These are phyloP conservation scores for Suillus subluteus DNA, from an alignment of 768 basidiomycete species.

Conservation along the genomic window DNA sequence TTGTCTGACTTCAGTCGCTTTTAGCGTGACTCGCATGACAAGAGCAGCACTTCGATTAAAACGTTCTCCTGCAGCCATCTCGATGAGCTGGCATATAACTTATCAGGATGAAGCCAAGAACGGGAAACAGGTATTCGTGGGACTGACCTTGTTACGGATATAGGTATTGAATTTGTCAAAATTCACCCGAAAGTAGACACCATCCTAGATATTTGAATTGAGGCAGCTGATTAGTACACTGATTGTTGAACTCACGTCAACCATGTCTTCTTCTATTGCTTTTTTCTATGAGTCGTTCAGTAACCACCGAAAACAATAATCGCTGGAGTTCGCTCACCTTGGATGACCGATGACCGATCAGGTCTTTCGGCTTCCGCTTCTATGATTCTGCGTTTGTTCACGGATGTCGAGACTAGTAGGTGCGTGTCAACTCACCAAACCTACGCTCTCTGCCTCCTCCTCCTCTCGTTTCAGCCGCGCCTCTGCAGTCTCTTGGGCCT, in stretches of 20 bases:
- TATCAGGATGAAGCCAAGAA: conserved; percentile 17
- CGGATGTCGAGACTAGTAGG: conserved; percentile 14
- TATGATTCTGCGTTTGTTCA: conserved; percentile 36
- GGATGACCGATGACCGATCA: conserved; percentile 44
- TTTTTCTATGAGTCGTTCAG: conserved; percentile 39
- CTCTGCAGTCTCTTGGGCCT: conserved; percentile 69
- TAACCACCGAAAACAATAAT: conserved; percentile 18
- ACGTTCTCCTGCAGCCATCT: conserved; percentile 73
- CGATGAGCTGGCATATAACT: conserved; percentile 62
- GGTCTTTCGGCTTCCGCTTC: conserved; percentile 66
- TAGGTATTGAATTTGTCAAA: conserved; percentile 86
- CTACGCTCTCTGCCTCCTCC: conserved; percentile 72
- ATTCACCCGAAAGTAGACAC: conserved; percentile 84
- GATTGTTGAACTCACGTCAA: conserved; percentile 61
- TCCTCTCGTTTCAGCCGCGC: conserved; percentile 70
- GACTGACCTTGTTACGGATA: conserved; percentile 80
- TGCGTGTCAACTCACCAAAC: conserved; percentile 56
- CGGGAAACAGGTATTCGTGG: conserved; percentile 4
- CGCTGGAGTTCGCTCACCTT: conserved; percentile 46
- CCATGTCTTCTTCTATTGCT: conserved; percentile 55
- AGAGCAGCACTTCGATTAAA: conserved; percentile 77
- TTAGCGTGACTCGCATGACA: conserved; percentile 73
- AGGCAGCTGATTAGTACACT: background rate
- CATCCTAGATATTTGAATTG: conserved; percentile 47
- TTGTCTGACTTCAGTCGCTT: conserved; percentile 69